Percentiles rank a stretch among this genome's conserved stretches.
phyloP scores from a whole-genome alignment of 192 early-diverging fungal genomes.

The Backusella sp. region DNA sequence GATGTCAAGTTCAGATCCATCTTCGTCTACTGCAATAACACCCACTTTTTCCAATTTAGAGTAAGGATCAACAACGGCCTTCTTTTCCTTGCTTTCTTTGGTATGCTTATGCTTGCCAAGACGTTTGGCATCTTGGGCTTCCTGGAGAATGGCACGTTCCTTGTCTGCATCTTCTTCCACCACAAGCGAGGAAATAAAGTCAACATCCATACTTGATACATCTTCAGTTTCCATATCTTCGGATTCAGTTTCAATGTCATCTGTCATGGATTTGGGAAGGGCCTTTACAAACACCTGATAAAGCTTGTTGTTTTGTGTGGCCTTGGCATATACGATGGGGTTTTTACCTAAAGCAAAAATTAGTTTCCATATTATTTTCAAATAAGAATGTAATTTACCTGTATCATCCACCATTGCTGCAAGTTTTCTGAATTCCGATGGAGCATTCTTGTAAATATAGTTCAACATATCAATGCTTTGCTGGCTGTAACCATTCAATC shows the following conservation, averaged over 20 bases:
- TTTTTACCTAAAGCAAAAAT: slow-evolving; percentile 13
- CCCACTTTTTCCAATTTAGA: slow-evolving; percentile 31
- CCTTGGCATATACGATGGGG: slow-evolving; percentile 12
- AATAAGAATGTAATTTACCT: slow-evolving; percentile 1
- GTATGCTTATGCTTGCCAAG: background rate
- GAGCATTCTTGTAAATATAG: background rate
- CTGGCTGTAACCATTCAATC: slow-evolving; percentile 14
- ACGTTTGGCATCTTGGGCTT: slow-evolving; percentile 18
- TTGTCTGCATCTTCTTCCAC: slow-evolving; percentile 37
- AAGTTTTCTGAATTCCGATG: background rate
- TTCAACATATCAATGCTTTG: slow-evolving; percentile 18
- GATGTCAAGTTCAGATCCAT: slow-evolving; percentile 41
- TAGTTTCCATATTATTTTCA: background rate
- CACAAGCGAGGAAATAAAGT: slow-evolving; percentile 25
- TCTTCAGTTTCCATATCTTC: slow-evolving; percentile 31
- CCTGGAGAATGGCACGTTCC: slow-evolving; percentile 21
- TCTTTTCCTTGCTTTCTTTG: slow-evolving; percentile 20
- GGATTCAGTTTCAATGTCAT: background rate
- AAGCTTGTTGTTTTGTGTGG: background rate
- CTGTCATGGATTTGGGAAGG: background rate
- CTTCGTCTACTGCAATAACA: slow-evolving; percentile 23
- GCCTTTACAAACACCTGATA: background rate
- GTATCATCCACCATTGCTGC: slow-evolving; percentile 2
- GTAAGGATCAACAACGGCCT: slow-evolving; percentile 22
- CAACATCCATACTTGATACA: slow-evolving; percentile 21